Evolutionary conservation across 106 monocot species (phyloP), one percentile per base, ranked within the genome.

Genomic region (Ottelia alismoides): DNA sequence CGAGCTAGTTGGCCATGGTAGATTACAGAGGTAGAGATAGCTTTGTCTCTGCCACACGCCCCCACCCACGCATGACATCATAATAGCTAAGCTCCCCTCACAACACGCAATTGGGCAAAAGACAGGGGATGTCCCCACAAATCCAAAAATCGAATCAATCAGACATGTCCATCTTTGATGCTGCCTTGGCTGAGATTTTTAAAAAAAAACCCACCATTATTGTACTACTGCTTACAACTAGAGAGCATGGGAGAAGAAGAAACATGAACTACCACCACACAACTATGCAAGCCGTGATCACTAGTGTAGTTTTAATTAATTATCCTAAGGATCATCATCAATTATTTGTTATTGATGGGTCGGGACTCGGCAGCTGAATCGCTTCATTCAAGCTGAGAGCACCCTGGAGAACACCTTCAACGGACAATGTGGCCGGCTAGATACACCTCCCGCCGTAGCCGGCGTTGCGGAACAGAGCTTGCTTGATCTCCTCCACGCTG

Each of bases 381-480:
- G 48, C 18, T 18, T 49, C 48, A 49, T 49, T 49, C 18, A 49
- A 6, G 52, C 3, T 17, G n/a, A 28, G 30, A 56, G 16, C 22
- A 51, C 11, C 22, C 22, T 14, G 12, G 49, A 25, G 14, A 10
- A 47, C 20, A 19, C 47, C 47, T 19, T 25, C 10, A 23, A 30
- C 22, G 30, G 11, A 20, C 19, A 26, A 25, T 14, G 16, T 25
- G 11, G 45, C 17, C 47, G 45, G 11, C 77, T 82, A 96, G 73
- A 82, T 56, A 53, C 84, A 81, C 22, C 81, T 76, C 17, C 94
- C 94, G 22, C 84, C 84, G 55, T 96, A 96, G 25, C 94, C 94
- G 25, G 88, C 83, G 69, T 88, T 96, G 62, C 78, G 65, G 60
- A 88, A 96, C 53, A 96, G 70, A 25, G 78, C 74, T 49, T 96